Percentiles rank a stretch among this genome's conserved stretches.
phyloP scores from a whole-genome alignment of 768 basidiomycete species.

The Collybia sordida region DNA sequence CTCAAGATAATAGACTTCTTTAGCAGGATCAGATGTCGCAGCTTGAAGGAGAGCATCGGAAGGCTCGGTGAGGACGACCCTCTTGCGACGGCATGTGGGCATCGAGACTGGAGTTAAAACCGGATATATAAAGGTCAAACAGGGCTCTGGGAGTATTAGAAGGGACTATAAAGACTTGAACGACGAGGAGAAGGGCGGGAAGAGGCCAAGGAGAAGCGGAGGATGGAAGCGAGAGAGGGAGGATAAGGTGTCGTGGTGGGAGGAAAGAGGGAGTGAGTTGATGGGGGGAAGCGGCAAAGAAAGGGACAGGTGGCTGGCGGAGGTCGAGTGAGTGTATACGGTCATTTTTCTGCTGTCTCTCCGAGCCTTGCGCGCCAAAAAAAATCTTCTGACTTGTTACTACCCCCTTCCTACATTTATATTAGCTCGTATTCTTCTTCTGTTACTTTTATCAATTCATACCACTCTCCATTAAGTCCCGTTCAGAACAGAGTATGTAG shows the following conservation, averaged over 20 bases:
- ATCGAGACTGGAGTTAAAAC: conserved; percentile 35
- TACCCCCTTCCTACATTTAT: conserved; percentile 13
- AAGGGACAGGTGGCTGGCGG: conserved; percentile 66
- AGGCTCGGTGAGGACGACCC: conserved; percentile 85
- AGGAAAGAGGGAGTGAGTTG: conserved; percentile 39
- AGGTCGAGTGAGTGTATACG: conserved; percentile 45
- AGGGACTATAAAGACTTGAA: conserved; percentile 11
- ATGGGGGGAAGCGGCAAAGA: conserved; percentile 59
- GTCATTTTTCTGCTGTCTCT: conserved; percentile 12
- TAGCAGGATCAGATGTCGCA: conserved; percentile 60
- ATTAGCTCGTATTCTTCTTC: conserved; percentile 17
- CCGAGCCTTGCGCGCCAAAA: conserved; percentile 11
- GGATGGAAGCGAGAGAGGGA: conserved; percentile 18
- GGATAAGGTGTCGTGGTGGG: conserved; percentile 20
- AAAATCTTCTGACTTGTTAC: conserved; percentile 13
- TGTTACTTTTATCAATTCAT: conserved; percentile 1
- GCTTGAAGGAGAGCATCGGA: conserved; percentile 67
- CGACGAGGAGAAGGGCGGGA: conserved; percentile 8
- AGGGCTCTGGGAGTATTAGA: conserved; percentile 13
- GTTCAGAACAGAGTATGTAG: too few species aligned
- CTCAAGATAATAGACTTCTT: conserved; percentile 86
- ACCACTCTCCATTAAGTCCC: too few species aligned
- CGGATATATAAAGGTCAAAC: conserved; percentile 17
- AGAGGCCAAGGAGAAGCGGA: conserved; percentile 10
- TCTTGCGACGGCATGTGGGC: conserved; percentile 89